These are phyloP conservation scores for Lactarius tabidus DNA, from an alignment of 768 basidiomycete genomes.

Conservation along the genomic window DNA sequence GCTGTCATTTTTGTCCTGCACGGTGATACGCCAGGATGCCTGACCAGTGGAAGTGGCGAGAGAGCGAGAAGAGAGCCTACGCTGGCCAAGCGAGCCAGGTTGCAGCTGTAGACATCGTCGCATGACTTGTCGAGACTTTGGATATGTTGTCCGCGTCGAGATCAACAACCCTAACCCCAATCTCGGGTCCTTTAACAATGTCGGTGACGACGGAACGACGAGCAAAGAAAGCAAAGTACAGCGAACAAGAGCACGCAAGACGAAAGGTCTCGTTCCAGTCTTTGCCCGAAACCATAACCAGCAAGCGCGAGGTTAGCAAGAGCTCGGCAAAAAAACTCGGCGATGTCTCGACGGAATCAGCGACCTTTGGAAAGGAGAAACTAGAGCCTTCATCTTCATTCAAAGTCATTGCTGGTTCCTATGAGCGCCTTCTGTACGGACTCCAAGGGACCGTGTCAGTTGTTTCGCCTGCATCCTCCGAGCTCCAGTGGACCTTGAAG, in stretches of 20 bases:
- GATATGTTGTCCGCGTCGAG: not conserved
- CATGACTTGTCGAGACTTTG: constrained; percentile 2
- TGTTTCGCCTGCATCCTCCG: constrained; percentile 29
- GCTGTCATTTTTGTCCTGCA: constrained; percentile 33
- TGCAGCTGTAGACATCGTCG: constrained; percentile 19
- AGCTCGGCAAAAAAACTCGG: not conserved
- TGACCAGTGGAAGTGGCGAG: constrained; percentile 4
- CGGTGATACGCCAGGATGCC: constrained; percentile 11
- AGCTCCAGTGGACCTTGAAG: constrained; percentile 44
- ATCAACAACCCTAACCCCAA: constrained; percentile 21
- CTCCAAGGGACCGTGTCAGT: constrained; percentile 59
- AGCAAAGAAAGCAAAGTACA: constrained; percentile 13
- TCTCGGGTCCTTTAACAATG: constrained; percentile 15
- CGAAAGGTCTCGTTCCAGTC: not conserved
- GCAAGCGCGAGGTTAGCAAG: constrained; percentile 27
- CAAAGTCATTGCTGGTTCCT: constrained; percentile 87
- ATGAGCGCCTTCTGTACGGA: constrained; percentile 95
- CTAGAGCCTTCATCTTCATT: constrained; percentile 45
- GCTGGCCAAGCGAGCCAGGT: not conserved
- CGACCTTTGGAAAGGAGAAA: constrained; percentile 11
- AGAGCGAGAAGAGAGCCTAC: constrained; percentile 3
- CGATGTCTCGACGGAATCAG: constrained; percentile 33
- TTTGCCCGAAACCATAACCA: constrained; percentile 20
- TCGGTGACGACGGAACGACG: constrained; percentile 13
- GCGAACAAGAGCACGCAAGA: constrained; percentile 3